Evolutionary conservation across 352 stramenopile species (phyloP).

Genomic region (Globisporangium splendens): DNA sequence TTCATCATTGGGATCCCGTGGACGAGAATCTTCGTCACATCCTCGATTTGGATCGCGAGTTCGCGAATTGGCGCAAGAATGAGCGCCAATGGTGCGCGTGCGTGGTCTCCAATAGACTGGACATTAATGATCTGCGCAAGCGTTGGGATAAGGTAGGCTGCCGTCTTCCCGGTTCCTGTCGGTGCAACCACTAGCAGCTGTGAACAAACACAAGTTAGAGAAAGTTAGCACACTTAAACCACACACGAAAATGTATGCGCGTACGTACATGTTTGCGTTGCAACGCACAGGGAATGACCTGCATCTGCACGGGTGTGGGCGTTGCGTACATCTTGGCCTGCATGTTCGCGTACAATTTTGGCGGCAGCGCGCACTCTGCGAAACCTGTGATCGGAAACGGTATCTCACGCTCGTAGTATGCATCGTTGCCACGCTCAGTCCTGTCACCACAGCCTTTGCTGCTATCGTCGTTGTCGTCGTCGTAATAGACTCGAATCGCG

Average conservation of each 20-base stretch:
- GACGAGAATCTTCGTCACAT: conserved; percentile 51
- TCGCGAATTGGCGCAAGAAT: conserved; percentile 67
- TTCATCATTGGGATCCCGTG: conserved; percentile 55
- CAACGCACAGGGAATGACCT: conserved; percentile 52
- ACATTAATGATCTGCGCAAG: conserved; percentile 33
- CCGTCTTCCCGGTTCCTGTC: conserved; percentile 73
- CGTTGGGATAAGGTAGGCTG: conserved; percentile 56
- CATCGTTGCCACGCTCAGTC: too few species aligned
- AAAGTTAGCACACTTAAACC: too few species aligned
- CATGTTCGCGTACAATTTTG: conserved; percentile 41
- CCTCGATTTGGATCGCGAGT: conserved; percentile 72
- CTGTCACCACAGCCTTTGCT: not conserved
- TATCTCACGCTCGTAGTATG: not conserved
- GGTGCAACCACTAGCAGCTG: conserved; percentile 57
- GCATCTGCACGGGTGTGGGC: conserved; percentile 76
- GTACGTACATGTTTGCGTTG: conserved; percentile 33
- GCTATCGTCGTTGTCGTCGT: not conserved
- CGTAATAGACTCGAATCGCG: conserved; percentile 24
- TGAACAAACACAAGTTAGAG: too few species aligned
- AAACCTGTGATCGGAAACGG: conserved; percentile 21
- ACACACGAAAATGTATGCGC: too few species aligned
- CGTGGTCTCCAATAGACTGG: not conserved
- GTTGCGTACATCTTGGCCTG: conserved; percentile 23
- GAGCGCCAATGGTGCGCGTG: conserved; percentile 23
- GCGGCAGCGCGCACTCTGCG: conserved; percentile 17